A percentile compares a stretch with the other conserved stretches of the same genome.
Evolutionary conservation across 768 basidiomycete genomes (phyloP).

Genomic region (Rhizopogon roseolus): DNA sequence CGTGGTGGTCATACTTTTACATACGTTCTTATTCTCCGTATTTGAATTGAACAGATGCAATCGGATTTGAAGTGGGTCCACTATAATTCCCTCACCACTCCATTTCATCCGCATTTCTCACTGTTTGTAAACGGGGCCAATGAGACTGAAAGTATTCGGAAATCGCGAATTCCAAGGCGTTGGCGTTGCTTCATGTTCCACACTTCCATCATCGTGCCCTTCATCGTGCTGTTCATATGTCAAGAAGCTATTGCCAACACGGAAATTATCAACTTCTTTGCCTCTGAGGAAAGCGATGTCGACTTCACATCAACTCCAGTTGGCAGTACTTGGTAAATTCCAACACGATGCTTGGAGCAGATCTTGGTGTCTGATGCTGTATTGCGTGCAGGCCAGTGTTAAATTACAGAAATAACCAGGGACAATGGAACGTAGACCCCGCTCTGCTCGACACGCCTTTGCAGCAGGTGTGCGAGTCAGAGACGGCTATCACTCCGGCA

Average conservation of each 20-base stretch:
- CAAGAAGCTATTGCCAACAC: constrained; percentile 46
- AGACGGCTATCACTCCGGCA: constrained; percentile 1
- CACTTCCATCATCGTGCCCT: neutral
- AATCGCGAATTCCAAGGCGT: neutral
- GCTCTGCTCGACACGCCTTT: constrained; percentile 36
- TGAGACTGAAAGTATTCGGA: neutral
- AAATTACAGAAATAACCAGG: constrained; percentile 24
- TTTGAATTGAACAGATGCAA: neutral
- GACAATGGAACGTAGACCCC: constrained; percentile 35
- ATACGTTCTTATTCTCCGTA: neutral
- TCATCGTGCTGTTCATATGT: constrained; percentile 15
- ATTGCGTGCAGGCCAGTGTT: constrained; percentile 35
- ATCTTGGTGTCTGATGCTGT: neutral
- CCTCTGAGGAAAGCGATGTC: constrained; percentile 17
- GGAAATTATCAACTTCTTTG: constrained; percentile 58
- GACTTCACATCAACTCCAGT: constrained; percentile 14
- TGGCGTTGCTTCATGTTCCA: neutral
- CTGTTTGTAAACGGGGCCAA: neutral
- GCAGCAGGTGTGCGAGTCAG: constrained; percentile 31
- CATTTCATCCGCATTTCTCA: neutral
- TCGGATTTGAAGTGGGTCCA: neutral
- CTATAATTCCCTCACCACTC: neutral
- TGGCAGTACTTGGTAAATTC: constrained; percentile 24
- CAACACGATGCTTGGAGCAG: constrained; percentile 6
- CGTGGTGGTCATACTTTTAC: neutral